Evolutionary conservation across 768 basidiomycete genomes (phyloP), one percentile per base, ranked within the genome.

Genomic region (Boletus sp.): DNA sequence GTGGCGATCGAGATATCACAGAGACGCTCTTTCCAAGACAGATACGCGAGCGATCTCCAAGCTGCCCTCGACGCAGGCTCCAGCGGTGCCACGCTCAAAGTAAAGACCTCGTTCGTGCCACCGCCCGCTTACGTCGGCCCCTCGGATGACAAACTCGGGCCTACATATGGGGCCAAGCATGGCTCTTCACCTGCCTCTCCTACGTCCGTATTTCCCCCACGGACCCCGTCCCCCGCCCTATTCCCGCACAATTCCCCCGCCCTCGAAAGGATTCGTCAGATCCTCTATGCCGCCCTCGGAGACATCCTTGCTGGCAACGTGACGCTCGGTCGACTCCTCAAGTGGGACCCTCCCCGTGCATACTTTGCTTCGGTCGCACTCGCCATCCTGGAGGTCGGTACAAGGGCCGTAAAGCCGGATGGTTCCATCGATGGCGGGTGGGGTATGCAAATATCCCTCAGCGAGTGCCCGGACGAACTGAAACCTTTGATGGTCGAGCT

Each of bases 1-100:
- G 87, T 94, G 0, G 89, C 90, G 0, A 91, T 94, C 47, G 92
- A 94, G 65, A 92, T 94, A 60, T 87, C 88, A 54, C 90, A 92
- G 71, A 73, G 92, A 5, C 76, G 92, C 20, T 86, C 88, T 0
- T 94, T 94, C 72, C 92, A 94, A 69, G 84, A 90, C 60, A 77
- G 89, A 9, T 94, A 89, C 64, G 84, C 83, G 0, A 64, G 71
- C 1, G 92, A 90, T 68, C 71, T 94, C 3, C 90, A 94, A 67
- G 88, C 86, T 2, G 91, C 89, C 0, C 76, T 94, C 44, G 90
- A 93, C 63, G 80, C 85, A 0, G 86, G 88, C 3, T 58, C 50
- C 0, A 59, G 69, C 0, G 69, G 69, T 24, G 55, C 73, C 4
- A 62, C 69, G 1, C 64, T 73, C 17, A 75, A 77, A 52, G 67